Evolutionary conservation across 495 filamentous ascomycete species (phyloP).

Genomic region (Aspergillus avenaceus): DNA sequence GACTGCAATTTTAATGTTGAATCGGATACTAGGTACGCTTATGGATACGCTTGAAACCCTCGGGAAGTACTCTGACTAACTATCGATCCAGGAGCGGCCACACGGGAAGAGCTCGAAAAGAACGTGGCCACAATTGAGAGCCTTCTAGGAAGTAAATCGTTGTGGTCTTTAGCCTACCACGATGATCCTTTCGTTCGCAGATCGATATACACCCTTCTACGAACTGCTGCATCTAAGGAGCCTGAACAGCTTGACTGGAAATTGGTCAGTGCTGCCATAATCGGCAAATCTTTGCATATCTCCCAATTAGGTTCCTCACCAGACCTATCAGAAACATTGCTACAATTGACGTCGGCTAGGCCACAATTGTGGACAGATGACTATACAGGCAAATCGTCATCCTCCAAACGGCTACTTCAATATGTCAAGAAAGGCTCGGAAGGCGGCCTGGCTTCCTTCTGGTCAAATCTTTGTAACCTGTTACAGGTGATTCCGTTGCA

Average conservation of each 20-base stretch:
- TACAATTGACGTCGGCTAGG: conserved; percentile 53
- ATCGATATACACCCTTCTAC: conserved; percentile 63
- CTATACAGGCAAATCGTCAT: conserved; percentile 62
- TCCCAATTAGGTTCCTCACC: conserved; percentile 68
- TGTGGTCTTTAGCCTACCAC: conserved; percentile 72
- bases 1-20: conserved; percentile 46
- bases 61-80: conserved; percentile 4
- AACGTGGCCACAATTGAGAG: conserved; percentile 42
- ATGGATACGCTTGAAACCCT: background rate
- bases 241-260: conserved; percentile 54
- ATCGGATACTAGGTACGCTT: conserved; percentile 42
- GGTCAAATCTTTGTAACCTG: conserved; percentile 60
- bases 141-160: conserved; percentile 58
- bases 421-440: conserved; percentile 87
- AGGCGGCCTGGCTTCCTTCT: conserved; percentile 62
- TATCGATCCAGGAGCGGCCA: conserved; percentile 32
- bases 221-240: conserved; percentile 52
- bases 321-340: conserved; percentile 61
- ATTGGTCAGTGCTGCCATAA: conserved; percentile 61
- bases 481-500: conserved; percentile 54
- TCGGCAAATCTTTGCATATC: conserved; percentile 63
- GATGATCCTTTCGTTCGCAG: conserved; percentile 69
- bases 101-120: conserved; percentile 48
- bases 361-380: conserved; percentile 73
- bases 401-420: conserved; percentile 56